Base-by-base conservation (phyloP, 169 alveolate species). In the Plasmodium knowlesi region DNA sequence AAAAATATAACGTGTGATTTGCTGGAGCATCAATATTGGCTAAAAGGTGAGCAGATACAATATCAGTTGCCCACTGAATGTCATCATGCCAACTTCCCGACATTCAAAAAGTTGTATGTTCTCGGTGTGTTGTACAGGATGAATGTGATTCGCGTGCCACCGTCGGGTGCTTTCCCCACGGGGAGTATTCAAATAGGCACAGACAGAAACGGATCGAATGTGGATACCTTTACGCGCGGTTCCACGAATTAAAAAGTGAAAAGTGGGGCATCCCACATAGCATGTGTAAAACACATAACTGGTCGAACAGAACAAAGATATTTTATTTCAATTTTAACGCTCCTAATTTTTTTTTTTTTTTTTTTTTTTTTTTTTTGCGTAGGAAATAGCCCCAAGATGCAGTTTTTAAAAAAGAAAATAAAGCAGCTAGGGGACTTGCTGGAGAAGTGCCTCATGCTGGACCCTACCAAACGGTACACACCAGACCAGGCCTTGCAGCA, bases 401-500 rank as follows among this genome's bases (percentile, higher is more conserved):
- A 79, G 34, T 96, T 93, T 83, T 80, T 96, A 92, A 92, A 97
- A 53, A 94, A 91, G 73, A 96, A 95, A 95, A 85, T 96, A 37
- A 88, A 96, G 37, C 98, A 95, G 94, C 96, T 99, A 41, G 98
- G 98, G 37, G 99, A 99, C 95, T 96, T 99, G 57, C 93, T 99
- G 25, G 99, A 98, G 90, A 98, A 98, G 86, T 97, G 99, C 92
- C 96, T 98, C 72, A 96, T 96, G 46, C 95, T 99, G 54, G 99
- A 99, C 92, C 99, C 99, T 9, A 96, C 97, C 78, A 98, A 99
- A 83, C 96, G 99, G 92, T 95, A 98, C 41, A 97, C 98, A 2
- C 99, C 99, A 10, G 99, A 98, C 74, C 98, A 98, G 90, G 99
- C 99, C 16, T 96, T 99, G 70, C 96, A 96, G 82, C 99, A 99